Base-by-base conservation (phyloP, 2,329 filamentous ascomycete species). In the Penicillium brasilianum region DNA sequence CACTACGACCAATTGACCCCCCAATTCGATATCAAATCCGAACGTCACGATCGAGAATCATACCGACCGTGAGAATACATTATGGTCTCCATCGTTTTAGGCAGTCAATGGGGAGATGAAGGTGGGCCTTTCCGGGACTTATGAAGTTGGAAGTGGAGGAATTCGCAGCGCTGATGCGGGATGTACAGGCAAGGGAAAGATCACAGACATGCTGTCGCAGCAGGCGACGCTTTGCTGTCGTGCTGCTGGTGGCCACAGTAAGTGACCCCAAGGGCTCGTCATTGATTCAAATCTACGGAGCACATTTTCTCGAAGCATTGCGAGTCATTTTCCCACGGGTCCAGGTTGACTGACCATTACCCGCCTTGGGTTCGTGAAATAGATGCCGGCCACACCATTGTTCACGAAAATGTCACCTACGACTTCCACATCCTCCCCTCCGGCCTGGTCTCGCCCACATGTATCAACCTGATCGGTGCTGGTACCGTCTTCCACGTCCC, bases 381-480 rank as follows among this genome's bases (percentile, higher is more conserved):
- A 73, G 71, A 82, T 69, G 80, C 80, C 59, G 80, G 80, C 43
- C 80, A 82, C 68, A 81, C 80, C 46, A 81, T 82, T 59, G 80
- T 82, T 56, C 78, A 79, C 66, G 74, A 80, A 58, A 71, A 75
- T 51, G 72, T 78, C 58, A 81, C 79, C 51, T 82, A 81, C 67
- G 79, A 82, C 68, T 82, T 82, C 71, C 80, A 82, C 70, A 81
- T 82, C 59, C 75, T 82, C 32, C 80, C 80, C 43, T 78, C 76
- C 28, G 78, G 78, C 54, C 76, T 82, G 54, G 72, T 81, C 64
- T 79, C 79, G 41, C 77, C 79, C 4, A 70, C 69, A 53, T 81
- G 78, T 67, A 67, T 81, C 66, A 82, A 81, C 71, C 74, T 82
- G 58, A 80, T 82, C 64, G 80, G 80, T 49, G 75, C 79, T 57